Conservation (phyloP, 2,329 filamentous ascomycete genomes). For the Sclerotinia subarctica region DNA sequence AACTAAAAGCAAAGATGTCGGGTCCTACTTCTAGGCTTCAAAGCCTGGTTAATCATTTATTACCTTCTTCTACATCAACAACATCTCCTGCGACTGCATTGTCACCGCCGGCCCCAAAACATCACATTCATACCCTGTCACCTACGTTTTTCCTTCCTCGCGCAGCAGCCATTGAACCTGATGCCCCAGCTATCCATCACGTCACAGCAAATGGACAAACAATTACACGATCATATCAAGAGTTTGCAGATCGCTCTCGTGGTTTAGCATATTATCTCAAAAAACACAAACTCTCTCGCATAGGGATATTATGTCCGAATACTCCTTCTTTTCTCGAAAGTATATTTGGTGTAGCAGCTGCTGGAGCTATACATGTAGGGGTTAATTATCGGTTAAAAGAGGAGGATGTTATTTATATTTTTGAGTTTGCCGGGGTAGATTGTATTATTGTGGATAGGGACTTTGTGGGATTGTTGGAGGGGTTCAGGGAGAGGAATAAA, state of each 20-base stretch:
- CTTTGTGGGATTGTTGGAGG: slow-evolving; percentile 66
- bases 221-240: slow-evolving; percentile 72
- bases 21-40: slow-evolving; percentile 58
- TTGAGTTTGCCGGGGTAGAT: slow-evolving; percentile 83
- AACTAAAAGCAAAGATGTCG: slow-evolving; percentile 53
- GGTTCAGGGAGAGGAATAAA: slow-evolving; percentile 59
- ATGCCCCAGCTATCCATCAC: slow-evolving; percentile 82
- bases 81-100: slow-evolving; percentile 12
- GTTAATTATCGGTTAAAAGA: slow-evolving; percentile 74
- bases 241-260: slow-evolving; percentile 80
- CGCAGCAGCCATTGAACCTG: slow-evolving; percentile 82
- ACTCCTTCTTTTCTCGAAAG: slow-evolving; percentile 91
- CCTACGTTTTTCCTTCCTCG: slow-evolving; percentile 85
- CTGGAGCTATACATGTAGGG: slow-evolving; percentile 72
- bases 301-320: slow-evolving; percentile 86
- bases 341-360: slow-evolving; percentile 82
- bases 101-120: slow-evolving; percentile 26
- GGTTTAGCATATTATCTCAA: slow-evolving; percentile 85
- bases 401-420: slow-evolving; percentile 87
- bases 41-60: slow-evolving; percentile 55
- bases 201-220: slow-evolving; percentile 72
- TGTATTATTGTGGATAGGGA: slow-evolving; percentile 83
- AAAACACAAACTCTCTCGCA: slow-evolving; percentile 68
- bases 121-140: slow-evolving; percentile 69
- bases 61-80: slow-evolving; percentile 39